These are phyloP conservation scores for Talaromyces albobiverticillius DNA, from an alignment of 2,329 filamentous ascomycete genomes.

Conservation along the genomic window DNA sequence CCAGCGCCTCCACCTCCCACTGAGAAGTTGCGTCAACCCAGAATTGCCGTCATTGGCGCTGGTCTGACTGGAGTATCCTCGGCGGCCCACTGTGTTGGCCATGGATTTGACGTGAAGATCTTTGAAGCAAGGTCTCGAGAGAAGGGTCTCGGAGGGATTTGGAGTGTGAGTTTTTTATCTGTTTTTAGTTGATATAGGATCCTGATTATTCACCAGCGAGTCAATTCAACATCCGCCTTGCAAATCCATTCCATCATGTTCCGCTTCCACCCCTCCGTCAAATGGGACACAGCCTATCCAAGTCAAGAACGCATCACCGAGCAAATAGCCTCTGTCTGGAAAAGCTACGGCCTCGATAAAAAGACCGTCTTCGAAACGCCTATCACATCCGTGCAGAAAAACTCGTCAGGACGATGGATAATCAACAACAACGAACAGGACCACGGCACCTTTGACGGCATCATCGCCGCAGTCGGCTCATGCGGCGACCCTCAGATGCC, in stretches of 20 bases:
- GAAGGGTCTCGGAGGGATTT: constrained; percentile 69
- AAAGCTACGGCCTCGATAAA: constrained; percentile 67
- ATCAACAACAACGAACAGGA: constrained; percentile 70
- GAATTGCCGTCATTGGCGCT: constrained; percentile 67
- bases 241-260: constrained; percentile 88
- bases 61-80: constrained; percentile 74
- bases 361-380: constrained; percentile 69
- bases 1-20: constrained; percentile 63
- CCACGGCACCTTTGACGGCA: constrained; percentile 71
- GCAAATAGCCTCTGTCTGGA: constrained; percentile 71
- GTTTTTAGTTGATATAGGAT: neutral
- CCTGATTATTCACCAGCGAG: constrained; percentile 49
- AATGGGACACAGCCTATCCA: constrained; percentile 74
- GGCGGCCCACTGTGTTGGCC: constrained; percentile 77
- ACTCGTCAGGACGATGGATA: constrained; percentile 69
- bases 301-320: constrained; percentile 70
- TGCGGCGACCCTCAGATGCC: constrained; percentile 77
- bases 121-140: constrained; percentile 70
- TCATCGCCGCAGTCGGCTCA: constrained; percentile 75
- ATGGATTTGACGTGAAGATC: constrained; percentile 77
- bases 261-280: constrained; percentile 76
- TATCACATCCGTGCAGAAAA: constrained; percentile 68
- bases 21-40: constrained; percentile 57
- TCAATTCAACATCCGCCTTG: constrained; percentile 77
- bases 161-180: constrained; percentile 58